These are phyloP conservation scores for Tritrichomonas foetus DNA, from an alignment of 208 protist genomes.

Conservation along the genomic window DNA sequence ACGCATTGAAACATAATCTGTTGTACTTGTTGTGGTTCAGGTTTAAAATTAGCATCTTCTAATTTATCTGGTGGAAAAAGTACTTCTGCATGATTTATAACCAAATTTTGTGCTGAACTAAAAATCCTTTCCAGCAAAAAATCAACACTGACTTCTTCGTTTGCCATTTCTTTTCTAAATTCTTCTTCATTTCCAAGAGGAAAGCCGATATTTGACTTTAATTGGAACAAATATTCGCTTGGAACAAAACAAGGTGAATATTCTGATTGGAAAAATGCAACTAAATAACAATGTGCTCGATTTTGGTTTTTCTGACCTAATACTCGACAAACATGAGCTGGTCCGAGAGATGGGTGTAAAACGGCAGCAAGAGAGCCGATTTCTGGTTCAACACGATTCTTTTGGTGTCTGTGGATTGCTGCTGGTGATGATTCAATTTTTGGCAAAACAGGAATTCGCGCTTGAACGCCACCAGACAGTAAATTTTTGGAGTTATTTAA, in stretches of 20 bases:
- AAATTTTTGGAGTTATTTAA: no score
- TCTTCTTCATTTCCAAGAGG: background rate
- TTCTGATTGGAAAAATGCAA: background rate
- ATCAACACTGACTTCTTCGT: background rate
- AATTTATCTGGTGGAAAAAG: background rate
- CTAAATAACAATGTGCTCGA: background rate
- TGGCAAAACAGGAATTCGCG: no score
- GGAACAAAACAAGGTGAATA: background rate
- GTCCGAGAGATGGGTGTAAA: background rate
- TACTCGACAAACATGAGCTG: background rate
- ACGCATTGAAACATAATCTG: constrained; percentile 15
- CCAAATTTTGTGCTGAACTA: background rate
- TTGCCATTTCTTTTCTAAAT: background rate
- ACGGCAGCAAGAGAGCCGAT: background rate
- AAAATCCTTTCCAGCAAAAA: background rate
- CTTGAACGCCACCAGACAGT: no score
- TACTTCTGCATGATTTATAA: background rate
- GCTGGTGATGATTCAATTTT: no score
- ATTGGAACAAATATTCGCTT: constrained; percentile 8
- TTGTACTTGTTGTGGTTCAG: background rate
- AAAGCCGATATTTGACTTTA: background rate
- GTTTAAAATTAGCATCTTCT: background rate
- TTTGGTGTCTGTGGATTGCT: no score
- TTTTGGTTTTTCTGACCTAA: background rate
- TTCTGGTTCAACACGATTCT: background rate